Evolutionary conservation across 345 rosid species (phyloP).

Genomic region (Pugionium dolabratum): DNA sequence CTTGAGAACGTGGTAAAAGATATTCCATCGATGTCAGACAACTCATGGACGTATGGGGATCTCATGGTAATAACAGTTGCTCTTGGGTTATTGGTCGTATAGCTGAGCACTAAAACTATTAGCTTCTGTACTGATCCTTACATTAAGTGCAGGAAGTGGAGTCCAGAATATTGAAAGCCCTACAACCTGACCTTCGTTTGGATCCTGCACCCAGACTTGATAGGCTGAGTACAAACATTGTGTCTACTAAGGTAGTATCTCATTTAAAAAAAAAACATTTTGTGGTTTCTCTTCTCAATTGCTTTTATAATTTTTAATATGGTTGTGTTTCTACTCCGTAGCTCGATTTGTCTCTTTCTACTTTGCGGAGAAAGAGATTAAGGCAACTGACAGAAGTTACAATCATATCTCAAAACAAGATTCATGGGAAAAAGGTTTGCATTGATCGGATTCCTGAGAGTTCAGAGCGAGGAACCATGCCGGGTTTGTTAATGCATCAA

Average conservation of each 20-base stretch:
- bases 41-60: slow-evolving; percentile 95
- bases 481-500: slow-evolving; percentile 59
- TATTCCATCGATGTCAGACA: slow-evolving; percentile 75
- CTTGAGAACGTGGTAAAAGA: slow-evolving; percentile 91
- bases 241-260: slow-evolving; percentile 58
- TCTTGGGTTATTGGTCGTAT: slow-evolving; percentile 11
- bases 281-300: slow-evolving; percentile 32
- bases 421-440: slow-evolving; percentile 76
- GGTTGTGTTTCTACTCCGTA: slow-evolving; percentile 42
- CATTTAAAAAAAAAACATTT: background rate
- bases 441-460: slow-evolving; percentile 69
- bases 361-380: slow-evolving; percentile 69
- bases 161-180: slow-evolving; percentile 85
- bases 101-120: slow-evolving; percentile 3
- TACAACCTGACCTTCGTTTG: slow-evolving; percentile 86
- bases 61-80: slow-evolving; percentile 63
- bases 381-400: slow-evolving; percentile 66
- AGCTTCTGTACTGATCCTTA: slow-evolving; percentile 18
- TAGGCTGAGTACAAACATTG: slow-evolving; percentile 60
- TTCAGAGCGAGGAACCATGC: slow-evolving; percentile 55
- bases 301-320: slow-evolving; percentile 26
- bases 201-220: slow-evolving; percentile 93
- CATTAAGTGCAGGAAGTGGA: slow-evolving; percentile 76
- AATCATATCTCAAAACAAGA: slow-evolving; percentile 59
- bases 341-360: slow-evolving; percentile 70